Conservation (phyloP, 139 green algal species). For the Penium margaritaceum region DNA sequence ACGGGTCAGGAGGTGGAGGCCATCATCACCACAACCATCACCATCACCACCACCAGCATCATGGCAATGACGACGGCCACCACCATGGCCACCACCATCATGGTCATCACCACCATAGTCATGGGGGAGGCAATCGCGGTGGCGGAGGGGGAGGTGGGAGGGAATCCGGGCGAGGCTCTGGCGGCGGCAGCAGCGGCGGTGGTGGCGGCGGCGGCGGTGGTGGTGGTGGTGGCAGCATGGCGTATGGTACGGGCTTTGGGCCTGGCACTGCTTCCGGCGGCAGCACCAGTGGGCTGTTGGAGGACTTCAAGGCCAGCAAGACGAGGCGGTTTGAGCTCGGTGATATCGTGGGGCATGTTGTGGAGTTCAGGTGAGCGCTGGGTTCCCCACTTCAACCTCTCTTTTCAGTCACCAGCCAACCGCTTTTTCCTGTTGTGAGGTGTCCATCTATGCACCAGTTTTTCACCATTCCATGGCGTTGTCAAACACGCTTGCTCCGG, state of each 20-base stretch:
- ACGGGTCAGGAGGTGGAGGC: too few relatives aligned
- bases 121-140: not conserved
- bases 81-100: too few relatives aligned
- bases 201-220: not conserved
- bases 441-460: too few relatives aligned
- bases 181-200: not conserved
- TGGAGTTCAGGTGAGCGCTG: too few relatives aligned
- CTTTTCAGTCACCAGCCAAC: too few relatives aligned
- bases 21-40: slow-evolving; percentile 10
- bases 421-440: too few relatives aligned
- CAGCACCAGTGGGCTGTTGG: slow-evolving; percentile 60
- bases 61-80: slow-evolving; percentile 27
- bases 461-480: too few relatives aligned
- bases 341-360: slow-evolving; percentile 40
- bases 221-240: too few relatives aligned
- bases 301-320: slow-evolving; percentile 72
- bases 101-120: not conserved
- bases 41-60: slow-evolving; percentile 31
- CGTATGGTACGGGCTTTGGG: too few relatives aligned
- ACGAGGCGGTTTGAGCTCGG: slow-evolving; percentile 51
- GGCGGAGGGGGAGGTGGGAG: slow-evolving; percentile 3
- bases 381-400: too few relatives aligned
- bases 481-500: too few relatives aligned
- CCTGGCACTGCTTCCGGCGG: too few relatives aligned
- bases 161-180: not conserved